phyloP scores from a whole-genome alignment of 176 grass and related monocot genomes.

The Saccharum spontaneum region DNA sequence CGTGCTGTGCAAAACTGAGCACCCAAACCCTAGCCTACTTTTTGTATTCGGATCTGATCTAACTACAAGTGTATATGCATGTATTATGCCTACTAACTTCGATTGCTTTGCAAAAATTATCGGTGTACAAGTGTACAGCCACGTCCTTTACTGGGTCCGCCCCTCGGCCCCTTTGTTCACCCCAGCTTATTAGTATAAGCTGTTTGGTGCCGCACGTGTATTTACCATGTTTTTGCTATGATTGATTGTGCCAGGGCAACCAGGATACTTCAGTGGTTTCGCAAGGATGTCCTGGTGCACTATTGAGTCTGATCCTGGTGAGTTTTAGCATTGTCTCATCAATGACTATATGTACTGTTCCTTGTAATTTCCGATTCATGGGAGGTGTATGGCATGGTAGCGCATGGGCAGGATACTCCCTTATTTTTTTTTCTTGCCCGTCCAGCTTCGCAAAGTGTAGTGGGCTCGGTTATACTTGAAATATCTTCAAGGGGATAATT shows the following conservation, averaged over 20 bases:
- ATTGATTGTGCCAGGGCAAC: background rate
- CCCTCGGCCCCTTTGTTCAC: background rate
- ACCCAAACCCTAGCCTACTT: background rate
- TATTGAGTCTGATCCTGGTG: conserved; percentile 93
- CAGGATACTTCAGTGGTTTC: background rate
- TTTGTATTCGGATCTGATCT: background rate
- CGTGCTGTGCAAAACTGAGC: background rate
- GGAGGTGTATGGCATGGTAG: background rate
- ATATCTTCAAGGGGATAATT: background rate
- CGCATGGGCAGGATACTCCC: background rate
- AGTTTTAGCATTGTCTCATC: conserved; percentile 2
- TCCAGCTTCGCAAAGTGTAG: background rate
- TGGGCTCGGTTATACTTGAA: background rate
- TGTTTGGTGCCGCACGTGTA: background rate
- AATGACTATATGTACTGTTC: background rate
- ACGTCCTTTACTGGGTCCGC: background rate
- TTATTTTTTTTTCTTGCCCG: background rate
- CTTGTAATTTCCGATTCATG: background rate
- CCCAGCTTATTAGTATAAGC: background rate
- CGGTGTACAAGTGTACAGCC: background rate
- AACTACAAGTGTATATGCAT: background rate
- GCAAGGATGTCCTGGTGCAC: conserved; percentile 91
- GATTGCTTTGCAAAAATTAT: background rate
- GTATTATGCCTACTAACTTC: background rate
- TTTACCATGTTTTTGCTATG: background rate